phyloP scores from a whole-genome alignment of 176 grass and related monocot species.

The Lolium rigidum region DNA sequence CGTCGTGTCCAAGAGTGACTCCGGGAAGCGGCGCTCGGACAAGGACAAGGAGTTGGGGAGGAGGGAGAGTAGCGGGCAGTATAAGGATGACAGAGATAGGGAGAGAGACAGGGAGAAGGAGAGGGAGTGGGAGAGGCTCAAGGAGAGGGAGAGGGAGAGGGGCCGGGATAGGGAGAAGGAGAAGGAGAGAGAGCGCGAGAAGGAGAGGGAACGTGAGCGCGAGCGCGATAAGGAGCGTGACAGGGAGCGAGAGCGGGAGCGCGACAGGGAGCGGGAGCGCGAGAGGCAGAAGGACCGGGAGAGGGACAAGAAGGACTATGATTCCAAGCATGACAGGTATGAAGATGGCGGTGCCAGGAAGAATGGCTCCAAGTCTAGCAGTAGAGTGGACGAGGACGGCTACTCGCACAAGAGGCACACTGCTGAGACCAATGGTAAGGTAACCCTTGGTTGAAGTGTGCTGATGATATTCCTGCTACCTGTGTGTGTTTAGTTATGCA shows the following conservation, averaged over 20 bases:
- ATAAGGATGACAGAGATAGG: conserved; percentile 78
- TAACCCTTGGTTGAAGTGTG: conserved; percentile 43
- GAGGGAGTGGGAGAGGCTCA: conserved; percentile 53
- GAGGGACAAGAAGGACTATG: conserved; percentile 70
- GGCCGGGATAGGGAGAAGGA: conserved; percentile 59
- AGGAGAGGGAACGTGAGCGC: conserved; percentile 57
- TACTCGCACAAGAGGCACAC: conserved; percentile 58
- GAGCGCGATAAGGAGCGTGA: conserved; percentile 50
- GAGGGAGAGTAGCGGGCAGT: conserved; percentile 66
- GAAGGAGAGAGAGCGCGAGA: conserved; percentile 54
- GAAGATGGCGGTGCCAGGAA: conserved; percentile 71
- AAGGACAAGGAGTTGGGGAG: conserved; percentile 55
- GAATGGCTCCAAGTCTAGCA: conserved; percentile 56
- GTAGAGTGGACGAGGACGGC: conserved; percentile 59
- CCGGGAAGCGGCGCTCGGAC: conserved; percentile 53
- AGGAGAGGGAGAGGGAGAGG: conserved; percentile 57
- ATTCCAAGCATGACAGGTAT: conserved; percentile 77
- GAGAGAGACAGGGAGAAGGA: conserved; percentile 56
- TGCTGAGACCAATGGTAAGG: conserved; percentile 60
- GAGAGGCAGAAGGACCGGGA: conserved; percentile 63
- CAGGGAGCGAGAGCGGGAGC: conserved; percentile 50
- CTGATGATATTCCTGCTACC: conserved; percentile 7
- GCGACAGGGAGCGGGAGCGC: conserved; percentile 53
- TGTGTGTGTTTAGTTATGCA: conserved; percentile 14
- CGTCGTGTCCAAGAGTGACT: conserved; percentile 50